Base-by-base conservation (phyloP, 371 early-diverging fungal species). In the Zychaea mexicana region DNA sequence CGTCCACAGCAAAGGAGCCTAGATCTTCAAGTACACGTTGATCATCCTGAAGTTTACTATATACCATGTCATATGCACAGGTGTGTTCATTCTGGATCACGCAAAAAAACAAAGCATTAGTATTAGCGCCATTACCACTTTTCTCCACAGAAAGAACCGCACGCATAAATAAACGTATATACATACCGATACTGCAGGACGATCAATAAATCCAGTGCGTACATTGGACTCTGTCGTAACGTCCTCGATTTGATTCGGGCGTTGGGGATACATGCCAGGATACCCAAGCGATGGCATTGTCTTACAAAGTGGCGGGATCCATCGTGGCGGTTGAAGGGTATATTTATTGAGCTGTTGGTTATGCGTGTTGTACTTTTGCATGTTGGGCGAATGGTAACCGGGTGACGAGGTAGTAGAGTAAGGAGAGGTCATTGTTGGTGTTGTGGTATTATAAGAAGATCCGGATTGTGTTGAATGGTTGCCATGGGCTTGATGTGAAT, bases 231-330 rank as follows among this genome's bases (percentile, higher is more conserved):
- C 87, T 5, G 83, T 89, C 72, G 90, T 72, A 28, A 72, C 76
- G 63, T 86, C 86, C 69, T 90, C 91, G 24, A 81, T 83, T 63
- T 89, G 88, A 19, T 70, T 77, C 12, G 79, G 67, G 10, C 72
- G 66, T 42, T 89, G 88, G 12, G 90, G 90, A 60, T 86, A 89
- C 55, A 90, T 84, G 52, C 88, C 92, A n/a, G 91, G 87, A 63
- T 82, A 86, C 1, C 90, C 92, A 64, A 81, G 39, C 2, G 62
- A 60, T 12, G 74, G 64, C 73, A 82, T 84, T 10, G 82, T 67
- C 62, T 78, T 82, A 66, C 79, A 81, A 8, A 83, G 60, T 42
- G 72, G 77, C 45, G 66, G 67, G 63, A 71, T 71, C 22, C 73
- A 75, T 22, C 69, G 66, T 15, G 84, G 85, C 47, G 85, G 83